Evolutionary conservation across 225 moss, liverwort and hornwort genomes (phyloP).

Genomic region (Antitrichia curtipendula): DNA sequence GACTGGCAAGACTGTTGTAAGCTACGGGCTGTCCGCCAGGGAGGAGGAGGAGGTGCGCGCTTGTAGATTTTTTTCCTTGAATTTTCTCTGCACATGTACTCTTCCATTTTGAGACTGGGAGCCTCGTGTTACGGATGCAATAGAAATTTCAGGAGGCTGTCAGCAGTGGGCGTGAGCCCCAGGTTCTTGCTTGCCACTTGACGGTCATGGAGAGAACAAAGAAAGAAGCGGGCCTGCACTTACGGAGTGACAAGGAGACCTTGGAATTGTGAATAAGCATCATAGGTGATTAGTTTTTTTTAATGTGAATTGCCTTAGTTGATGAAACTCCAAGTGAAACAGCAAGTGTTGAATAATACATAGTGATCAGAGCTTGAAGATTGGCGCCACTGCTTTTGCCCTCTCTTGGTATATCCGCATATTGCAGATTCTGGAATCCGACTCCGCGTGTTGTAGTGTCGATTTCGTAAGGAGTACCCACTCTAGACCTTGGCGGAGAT

Average conservation of each 20-base stretch:
- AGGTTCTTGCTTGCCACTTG: neutral
- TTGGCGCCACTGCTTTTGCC: neutral
- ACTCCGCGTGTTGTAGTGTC: neutral
- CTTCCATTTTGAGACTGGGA: slow-evolving; percentile 10
- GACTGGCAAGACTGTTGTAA: neutral
- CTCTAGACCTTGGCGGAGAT: neutral
- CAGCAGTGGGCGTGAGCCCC: neutral
- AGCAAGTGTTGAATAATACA: neutral
- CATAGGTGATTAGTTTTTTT: neutral
- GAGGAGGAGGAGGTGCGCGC: neutral
- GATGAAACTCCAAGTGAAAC: neutral
- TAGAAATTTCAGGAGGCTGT: slow-evolving; percentile 3
- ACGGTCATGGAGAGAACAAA: neutral
- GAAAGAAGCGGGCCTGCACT: neutral
- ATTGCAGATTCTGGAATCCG: neutral
- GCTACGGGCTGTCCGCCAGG: neutral
- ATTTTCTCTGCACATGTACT: slow-evolving; percentile 4
- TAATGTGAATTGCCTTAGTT: neutral
- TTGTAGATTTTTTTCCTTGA: slow-evolving; percentile 10
- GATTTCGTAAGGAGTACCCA: neutral
- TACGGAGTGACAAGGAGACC: slow-evolving; percentile 1
- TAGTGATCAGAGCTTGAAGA: neutral
- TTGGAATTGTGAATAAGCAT: slow-evolving; percentile 9
- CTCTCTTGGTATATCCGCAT: neutral
- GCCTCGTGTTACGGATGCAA: slow-evolving; percentile 6